phyloP scores from a whole-genome alignment of 2,329 filamentous ascomycete genomes.

The Sodiomyces alkalinus region DNA sequence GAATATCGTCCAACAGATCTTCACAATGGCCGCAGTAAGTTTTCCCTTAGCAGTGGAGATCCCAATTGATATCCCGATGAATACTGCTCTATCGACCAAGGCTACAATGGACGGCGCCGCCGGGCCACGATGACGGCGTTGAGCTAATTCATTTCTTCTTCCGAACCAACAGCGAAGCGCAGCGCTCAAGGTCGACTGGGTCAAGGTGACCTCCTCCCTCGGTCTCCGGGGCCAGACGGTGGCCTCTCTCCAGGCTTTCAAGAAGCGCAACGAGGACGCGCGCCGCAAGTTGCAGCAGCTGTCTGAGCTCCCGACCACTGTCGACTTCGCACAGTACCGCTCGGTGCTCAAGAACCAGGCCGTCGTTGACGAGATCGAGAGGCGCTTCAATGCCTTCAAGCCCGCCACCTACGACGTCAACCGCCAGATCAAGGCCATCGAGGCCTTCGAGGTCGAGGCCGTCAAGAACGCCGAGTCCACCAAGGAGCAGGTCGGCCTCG shows the following conservation, averaged over 20 bases:
- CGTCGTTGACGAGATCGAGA: slow-evolving; percentile 93
- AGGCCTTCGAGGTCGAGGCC: slow-evolving; percentile 93
- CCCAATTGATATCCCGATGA: slow-evolving; percentile 13
- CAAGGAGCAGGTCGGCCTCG: slow-evolving; percentile 88
- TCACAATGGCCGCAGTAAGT: slow-evolving; percentile 59
- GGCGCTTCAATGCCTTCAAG: slow-evolving; percentile 84
- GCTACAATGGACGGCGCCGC: slow-evolving; percentile 5
- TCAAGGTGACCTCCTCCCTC: slow-evolving; percentile 83
- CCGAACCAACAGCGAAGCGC: slow-evolving; percentile 64
- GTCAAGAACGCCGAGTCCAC: slow-evolving; percentile 94
- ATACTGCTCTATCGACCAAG: too few relatives aligned
- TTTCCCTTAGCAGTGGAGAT: too few relatives aligned
- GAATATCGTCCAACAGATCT: slow-evolving; percentile 28
- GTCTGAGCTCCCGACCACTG: slow-evolving; percentile 64
- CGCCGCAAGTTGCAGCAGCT: slow-evolving; percentile 83
- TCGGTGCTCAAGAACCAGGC: slow-evolving; percentile 87
- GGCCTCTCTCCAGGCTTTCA: slow-evolving; percentile 84
- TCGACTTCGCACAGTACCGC: slow-evolving; percentile 94
- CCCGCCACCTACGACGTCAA: slow-evolving; percentile 81
- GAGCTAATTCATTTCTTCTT: slow-evolving; percentile 43
- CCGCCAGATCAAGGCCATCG: slow-evolving; percentile 95
- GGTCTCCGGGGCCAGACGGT: slow-evolving; percentile 93
- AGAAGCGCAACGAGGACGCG: slow-evolving; percentile 98
- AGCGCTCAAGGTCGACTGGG: slow-evolving; percentile 98
- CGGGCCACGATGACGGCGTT: slow-evolving; percentile 10